Evolutionary conservation across 768 basidiomycete species (phyloP), one percentile per base, ranked within the genome.

Genomic region (Boletus insuetus): DNA sequence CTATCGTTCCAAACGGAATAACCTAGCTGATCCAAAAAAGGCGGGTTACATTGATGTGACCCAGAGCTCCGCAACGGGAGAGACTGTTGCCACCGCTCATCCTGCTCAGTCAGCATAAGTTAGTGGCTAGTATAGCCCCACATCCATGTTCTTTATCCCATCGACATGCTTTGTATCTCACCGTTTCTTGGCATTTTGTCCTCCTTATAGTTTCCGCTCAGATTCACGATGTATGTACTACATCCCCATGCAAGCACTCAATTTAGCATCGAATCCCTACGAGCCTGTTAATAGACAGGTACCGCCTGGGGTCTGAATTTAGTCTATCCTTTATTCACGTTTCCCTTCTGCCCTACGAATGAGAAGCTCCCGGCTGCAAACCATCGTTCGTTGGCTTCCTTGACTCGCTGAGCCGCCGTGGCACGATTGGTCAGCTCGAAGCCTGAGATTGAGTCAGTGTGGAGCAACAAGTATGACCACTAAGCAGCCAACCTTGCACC

Each of bases 321-420:
- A 54, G 40, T 37, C 65, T 63, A 73, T 39, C 67, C 42, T 47
- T 57, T 58, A 29, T 58, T 64, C 13, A 16, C 51, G n/a, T 53
- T 56, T 14, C 80, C 79, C 55, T 81, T 81, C 63, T 80, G 77
- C 12, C 88, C 88, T 20, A 85, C 76, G 64, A 90, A 91, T 3
- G 90, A 89, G 72, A 93, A 93, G 38, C 76, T 90, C 6, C 91
- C 91, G 8, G 83, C 84, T 5, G 87, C 86, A 71, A 99, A 99
- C 97, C 97, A 99, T 26, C 89, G 81, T 51, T 97, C 94, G 73
- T 99, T 98, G 24, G 97, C 97, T 61, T 93, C 94, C 70, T 94
- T 93, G 53, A 97, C 92, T 32, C 88, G 82, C 58, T 87, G 86
- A n/a, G 88, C 83, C 49, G 86, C 85, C 6, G 87, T 83, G n/a